Conservation (phyloP, 495 filamentous ascomycete species). For the Xylaria intraflava region DNA sequence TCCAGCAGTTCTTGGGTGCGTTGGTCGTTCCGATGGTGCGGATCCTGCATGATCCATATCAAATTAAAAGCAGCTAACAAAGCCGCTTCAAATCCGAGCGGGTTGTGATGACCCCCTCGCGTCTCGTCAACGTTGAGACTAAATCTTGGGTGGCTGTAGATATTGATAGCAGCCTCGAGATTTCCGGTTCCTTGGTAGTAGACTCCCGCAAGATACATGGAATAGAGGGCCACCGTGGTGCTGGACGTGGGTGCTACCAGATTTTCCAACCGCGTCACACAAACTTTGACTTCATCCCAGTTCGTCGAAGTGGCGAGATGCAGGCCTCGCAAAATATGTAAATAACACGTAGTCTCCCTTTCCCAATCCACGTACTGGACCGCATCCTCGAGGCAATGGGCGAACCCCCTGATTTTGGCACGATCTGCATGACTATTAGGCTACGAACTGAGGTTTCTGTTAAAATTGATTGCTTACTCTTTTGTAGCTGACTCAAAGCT, state of each 20-base stretch:
- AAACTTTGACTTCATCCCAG: conserved; percentile 39
- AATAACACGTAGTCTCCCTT: conserved; percentile 38
- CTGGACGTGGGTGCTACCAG: conserved; percentile 27
- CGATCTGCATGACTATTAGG: conserved; percentile 27
- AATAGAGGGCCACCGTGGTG: conserved; percentile 35
- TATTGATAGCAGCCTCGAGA: conserved; percentile 54
- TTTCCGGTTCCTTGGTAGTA: conserved; percentile 75
- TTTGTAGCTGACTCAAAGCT: conserved; percentile 27
- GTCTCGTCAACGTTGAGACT: conserved; percentile 38
- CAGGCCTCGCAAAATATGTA: conserved; percentile 41
- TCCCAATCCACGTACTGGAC: conserved; percentile 37
- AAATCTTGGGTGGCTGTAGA: conserved; percentile 58
- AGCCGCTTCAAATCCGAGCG: conserved; percentile 61
- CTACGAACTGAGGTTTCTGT: background rate
- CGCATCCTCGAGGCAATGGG: conserved; percentile 39
- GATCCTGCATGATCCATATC: conserved; percentile 72
- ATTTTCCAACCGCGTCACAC: conserved; percentile 32
- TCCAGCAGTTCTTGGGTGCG: conserved; percentile 52
- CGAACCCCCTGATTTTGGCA: conserved; percentile 17
- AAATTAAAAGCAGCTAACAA: conserved; percentile 76
- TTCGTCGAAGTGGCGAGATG: conserved; percentile 39
- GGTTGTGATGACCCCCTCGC: conserved; percentile 30
- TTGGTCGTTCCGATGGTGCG: conserved; percentile 42
- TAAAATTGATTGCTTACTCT: conserved; percentile 15
- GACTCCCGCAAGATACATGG: conserved; percentile 64